Conservation (phyloP, 768 basidiomycete species). For the Boletus sp. region DNA sequence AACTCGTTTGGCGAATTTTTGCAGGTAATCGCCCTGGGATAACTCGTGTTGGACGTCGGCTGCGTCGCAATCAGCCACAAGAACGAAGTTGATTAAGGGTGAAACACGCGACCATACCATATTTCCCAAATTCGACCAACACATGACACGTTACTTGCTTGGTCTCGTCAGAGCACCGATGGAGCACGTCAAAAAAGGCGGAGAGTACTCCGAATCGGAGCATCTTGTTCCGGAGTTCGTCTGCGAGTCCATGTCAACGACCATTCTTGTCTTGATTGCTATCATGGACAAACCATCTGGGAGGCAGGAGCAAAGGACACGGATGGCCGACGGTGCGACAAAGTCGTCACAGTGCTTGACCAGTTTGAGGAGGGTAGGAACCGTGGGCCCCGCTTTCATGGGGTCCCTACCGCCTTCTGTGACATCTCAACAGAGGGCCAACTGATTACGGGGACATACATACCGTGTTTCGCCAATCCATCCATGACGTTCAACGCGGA, state of each 20-base stretch:
- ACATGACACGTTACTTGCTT: conserved; percentile 13
- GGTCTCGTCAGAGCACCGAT: conserved; percentile 19
- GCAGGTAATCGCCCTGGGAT: conserved; percentile 2
- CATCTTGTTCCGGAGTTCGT: conserved; percentile 18
- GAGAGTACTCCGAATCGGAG: conserved; percentile 14
- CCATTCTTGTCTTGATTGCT: background rate
- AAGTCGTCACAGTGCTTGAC: conserved; percentile 26
- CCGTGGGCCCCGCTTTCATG: conserved; percentile 4
- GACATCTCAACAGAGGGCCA: background rate
- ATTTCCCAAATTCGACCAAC: conserved; percentile 14
- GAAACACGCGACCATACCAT: conserved; percentile 12
- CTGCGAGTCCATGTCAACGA: conserved; percentile 12
- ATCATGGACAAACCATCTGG: conserved; percentile 16
- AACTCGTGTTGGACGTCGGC: conserved; percentile 12
- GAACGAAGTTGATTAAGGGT: background rate
- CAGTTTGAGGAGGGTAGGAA: conserved; percentile 20
- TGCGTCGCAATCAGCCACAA: background rate
- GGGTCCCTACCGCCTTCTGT: conserved; percentile 4
- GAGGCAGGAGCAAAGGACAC: conserved; percentile 24
- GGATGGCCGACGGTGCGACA: conserved; percentile 28
- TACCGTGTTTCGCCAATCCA: conserved; percentile 16
- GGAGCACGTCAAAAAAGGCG: conserved; percentile 20
- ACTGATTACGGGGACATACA: background rate
- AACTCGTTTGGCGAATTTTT: conserved; percentile 15
- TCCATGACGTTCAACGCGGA: conserved; percentile 20